Percentiles rank a stretch among this genome's conserved stretches.
These are phyloP conservation scores for Russula virescens DNA, from an alignment of 768 basidiomycete genomes.

Conservation along the genomic window DNA sequence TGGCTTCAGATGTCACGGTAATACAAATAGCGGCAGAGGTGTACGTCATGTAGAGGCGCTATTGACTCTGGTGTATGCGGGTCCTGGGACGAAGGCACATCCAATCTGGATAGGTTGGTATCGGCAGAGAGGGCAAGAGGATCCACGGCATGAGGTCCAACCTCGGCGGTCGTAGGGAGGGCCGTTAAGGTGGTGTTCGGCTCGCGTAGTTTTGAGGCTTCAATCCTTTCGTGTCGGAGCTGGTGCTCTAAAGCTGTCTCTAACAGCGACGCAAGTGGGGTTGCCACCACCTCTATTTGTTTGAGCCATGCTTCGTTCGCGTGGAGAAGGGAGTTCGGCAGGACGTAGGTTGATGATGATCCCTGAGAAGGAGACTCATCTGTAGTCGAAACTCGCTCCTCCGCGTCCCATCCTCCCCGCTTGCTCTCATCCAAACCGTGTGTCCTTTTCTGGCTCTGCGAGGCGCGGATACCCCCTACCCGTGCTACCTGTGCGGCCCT, in stretches of 20 bases:
- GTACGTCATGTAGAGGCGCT: conserved; percentile 20
- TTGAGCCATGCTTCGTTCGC: conserved; percentile 20
- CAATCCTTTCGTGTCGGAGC: not conserved
- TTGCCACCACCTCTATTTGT: conserved; percentile 1
- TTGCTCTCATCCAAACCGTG: not conserved
- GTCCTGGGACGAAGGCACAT: not conserved
- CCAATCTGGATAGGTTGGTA: not conserved
- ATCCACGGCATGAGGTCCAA: not conserved
- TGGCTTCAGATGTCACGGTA: not conserved
- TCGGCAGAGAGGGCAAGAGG: not conserved
- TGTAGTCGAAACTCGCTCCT: not conserved
- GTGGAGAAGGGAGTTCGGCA: conserved; percentile 7
- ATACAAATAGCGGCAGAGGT: not conserved
- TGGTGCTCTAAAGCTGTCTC: not conserved
- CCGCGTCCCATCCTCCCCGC: not conserved
- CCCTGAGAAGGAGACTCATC: not conserved
- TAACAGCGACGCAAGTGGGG: not conserved
- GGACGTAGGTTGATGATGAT: not conserved
- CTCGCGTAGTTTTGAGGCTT: not conserved
- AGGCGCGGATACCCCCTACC: conserved; percentile 27
- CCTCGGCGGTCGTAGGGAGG: not conserved
- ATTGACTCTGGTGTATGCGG: not conserved
- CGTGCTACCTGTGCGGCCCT: conserved; percentile 38
- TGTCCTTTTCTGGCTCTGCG: not conserved
- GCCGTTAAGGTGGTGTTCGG: not conserved